Evolutionary conservation across 2,329 filamentous ascomycete species (phyloP), one percentile per base, ranked within the genome.

Genomic region (Claviceps digitariae): DNA sequence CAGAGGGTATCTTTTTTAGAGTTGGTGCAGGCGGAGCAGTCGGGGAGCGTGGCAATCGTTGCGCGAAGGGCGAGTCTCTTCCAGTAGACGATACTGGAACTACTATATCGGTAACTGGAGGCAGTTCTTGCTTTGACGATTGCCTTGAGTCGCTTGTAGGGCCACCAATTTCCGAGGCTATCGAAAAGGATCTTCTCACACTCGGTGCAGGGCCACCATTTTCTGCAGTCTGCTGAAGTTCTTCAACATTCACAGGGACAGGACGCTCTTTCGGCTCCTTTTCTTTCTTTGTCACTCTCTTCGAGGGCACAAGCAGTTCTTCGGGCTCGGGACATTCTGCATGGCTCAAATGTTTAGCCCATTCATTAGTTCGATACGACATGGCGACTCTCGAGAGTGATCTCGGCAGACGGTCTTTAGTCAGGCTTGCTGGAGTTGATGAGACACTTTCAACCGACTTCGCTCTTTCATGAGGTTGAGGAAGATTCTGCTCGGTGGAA

Each of bases 281-380:
- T 10, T 40, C 44, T 3, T 40, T 53, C 29, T 59, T 59, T 20
- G 46, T 54, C 0, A 52, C 23, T 40, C 49, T 56, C 61, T 46
- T 46, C 7, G 54, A 50, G 57, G 75, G 63, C 4, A 80, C 63
- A 25, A 77, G 72, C 13, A 86, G 66, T 2, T 81, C 77, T 8
- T 88, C 83, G 0, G 77, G 67, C 48, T 82, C 78, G 1, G 89
- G 89, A 5, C 73, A 71, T 17, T 96, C 90, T 7, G 91, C 90
- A 44, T 78, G 72, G 57, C 83, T 82, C 12, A 95, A 74, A 66
- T 95, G 89, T 66, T 95, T 96, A 0, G 90, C 89, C 91, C 91
- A 97, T 69, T 97, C 91, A 58, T 95, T 95, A 1, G 90, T 96
- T 54, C 91, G 81, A 64, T 93, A 95, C 0, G 86, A 87, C 65